Evolutionary conservation across 306 rosid genomes (phyloP).

Genomic region (Gleditsia sinensis): DNA sequence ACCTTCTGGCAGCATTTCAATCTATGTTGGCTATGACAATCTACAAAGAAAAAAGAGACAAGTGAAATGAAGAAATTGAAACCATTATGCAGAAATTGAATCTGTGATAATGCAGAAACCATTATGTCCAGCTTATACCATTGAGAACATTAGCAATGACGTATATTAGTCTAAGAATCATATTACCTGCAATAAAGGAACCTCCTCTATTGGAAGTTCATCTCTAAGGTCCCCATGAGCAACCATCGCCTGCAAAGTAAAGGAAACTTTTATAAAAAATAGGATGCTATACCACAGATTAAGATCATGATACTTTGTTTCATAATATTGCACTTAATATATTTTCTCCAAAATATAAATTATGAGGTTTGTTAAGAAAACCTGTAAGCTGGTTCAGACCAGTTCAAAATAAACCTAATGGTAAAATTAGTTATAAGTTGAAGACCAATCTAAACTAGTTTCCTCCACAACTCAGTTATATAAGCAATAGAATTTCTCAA

Average conservation of each 20-base stretch:
- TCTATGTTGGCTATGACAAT: too few relatives aligned
- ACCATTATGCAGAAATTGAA: too few relatives aligned
- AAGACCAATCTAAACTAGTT: background rate
- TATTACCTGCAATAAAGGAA: slow-evolving; percentile 89
- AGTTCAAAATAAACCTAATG: slow-evolving; percentile 12
- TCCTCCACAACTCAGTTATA: background rate
- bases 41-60: too few relatives aligned
- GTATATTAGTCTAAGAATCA: background rate
- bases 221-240: slow-evolving; percentile 99
- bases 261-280: slow-evolving; percentile 24
- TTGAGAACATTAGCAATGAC: too few relatives aligned
- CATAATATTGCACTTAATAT: background rate
- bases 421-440: slow-evolving; percentile 8
- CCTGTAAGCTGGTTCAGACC: slow-evolving; percentile 14
- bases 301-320: slow-evolving; percentile 12
- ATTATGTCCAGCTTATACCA: too few relatives aligned
- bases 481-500: background rate
- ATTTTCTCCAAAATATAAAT: slow-evolving; percentile 16
- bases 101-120: too few relatives aligned
- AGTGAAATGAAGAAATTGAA: too few relatives aligned
- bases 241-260: slow-evolving; percentile 83
- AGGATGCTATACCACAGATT: slow-evolving; percentile 1
- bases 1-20: too few relatives aligned
- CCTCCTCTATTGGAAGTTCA: slow-evolving; percentile 97
- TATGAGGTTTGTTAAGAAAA: slow-evolving; percentile 2